Base-by-base conservation (phyloP, 2,329 filamentous ascomycete species). In the Calonectria pseudoturangicola region DNA sequence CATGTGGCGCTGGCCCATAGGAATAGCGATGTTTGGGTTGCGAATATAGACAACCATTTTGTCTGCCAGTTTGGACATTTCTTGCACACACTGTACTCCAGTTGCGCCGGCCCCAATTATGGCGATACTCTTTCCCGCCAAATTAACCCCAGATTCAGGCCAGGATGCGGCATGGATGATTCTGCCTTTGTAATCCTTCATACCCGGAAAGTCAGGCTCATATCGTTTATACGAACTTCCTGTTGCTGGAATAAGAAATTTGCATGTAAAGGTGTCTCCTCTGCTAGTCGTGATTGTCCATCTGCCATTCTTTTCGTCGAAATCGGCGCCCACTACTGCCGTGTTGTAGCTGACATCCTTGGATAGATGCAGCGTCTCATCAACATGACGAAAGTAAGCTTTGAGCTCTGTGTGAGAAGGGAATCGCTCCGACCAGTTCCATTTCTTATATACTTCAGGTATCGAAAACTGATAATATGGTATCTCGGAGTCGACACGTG, bases 1-100 rank as follows among this genome's bases (percentile, higher is more conserved):
- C 2, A 91, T 75, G 2, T 80, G 66, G 1, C 84, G 80, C 74
- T 91, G 88, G 1, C 85, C 82, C 89, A 93, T 92, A 0, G 91
- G 91, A 0, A 92, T 77, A 12, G 87, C 88, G 13, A 89, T 85
- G 70, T 91, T 92, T 0, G 91, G 89, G 2, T 89, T 92, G n/a
- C 91, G 85, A 72, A 92, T 87, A 76, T 91, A 91, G 3, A 92
- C 87, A 2, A 81, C 83, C 36, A 85, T 66, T n/a, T 82, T 68
- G 3, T 64, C 62, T 12, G 85, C 81, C 76, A 79, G 56, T 74
- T 86, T 87, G 6, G 84, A 65, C 15, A 80, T 68, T 60, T 79
- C 77, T 65, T 80, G 81, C 2, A 81, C 73, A 39, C 81, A 78
- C 69, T 84, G 83, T 0, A 83, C 69, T 0, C 74, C 81, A 1